Evolutionary conservation across 768 basidiomycete species (phyloP).

Genomic region (Candolleomyces aberdarensis): DNA sequence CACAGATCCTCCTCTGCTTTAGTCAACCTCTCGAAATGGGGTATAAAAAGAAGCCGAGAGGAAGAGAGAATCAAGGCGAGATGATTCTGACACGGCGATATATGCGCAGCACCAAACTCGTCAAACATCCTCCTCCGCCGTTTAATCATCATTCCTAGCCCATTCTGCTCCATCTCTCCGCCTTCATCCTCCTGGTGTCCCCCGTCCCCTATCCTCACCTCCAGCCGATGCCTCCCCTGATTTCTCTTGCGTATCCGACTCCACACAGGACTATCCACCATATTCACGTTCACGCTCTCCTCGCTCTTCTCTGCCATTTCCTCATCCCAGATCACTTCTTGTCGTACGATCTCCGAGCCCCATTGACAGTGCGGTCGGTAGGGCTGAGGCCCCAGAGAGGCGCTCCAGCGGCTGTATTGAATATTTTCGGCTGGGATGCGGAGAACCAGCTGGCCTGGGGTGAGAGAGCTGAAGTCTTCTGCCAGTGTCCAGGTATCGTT

Average conservation of each 20-base stretch:
- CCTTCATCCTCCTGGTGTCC: too few relatives aligned
- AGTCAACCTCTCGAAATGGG: constrained; percentile 38
- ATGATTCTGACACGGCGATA: constrained; percentile 46
- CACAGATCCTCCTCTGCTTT: constrained; percentile 17
- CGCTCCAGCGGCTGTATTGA: constrained; percentile 5
- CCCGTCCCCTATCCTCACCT: too few relatives aligned
- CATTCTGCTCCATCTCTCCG: too few relatives aligned
- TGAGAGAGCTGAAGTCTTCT: too few relatives aligned
- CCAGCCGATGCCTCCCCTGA: too few relatives aligned
- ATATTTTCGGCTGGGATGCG: background rate
- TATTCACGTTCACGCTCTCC: constrained; percentile 1
- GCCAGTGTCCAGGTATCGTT: too few relatives aligned
- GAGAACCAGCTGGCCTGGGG: background rate
- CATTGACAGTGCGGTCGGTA: constrained; percentile 2
- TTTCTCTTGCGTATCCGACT: background rate
- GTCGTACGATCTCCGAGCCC: constrained; percentile 5
- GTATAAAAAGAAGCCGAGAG: constrained; percentile 39
- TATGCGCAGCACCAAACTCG: constrained; percentile 48
- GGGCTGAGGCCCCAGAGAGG: background rate
- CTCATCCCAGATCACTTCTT: constrained; percentile 9
- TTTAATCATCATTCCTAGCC: background rate
- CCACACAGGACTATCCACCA: background rate
- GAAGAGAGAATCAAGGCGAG: constrained; percentile 36
- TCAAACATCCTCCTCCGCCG: constrained; percentile 27
- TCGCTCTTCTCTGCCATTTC: constrained; percentile 11